Conservation (phyloP, 139 green algal genomes). For the Microglena sp. region DNA sequence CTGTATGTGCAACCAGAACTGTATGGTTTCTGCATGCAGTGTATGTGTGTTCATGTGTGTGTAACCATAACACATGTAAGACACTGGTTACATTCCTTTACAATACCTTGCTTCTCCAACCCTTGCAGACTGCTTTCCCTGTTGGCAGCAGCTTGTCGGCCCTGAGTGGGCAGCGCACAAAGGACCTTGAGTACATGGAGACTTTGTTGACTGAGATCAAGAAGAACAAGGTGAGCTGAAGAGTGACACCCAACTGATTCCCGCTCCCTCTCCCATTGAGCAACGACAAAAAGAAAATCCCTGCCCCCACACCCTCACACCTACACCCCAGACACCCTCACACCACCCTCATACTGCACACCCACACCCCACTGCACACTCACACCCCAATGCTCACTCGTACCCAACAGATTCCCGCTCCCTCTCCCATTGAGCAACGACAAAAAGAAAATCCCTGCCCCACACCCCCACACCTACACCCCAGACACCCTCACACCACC, state of each 20-base stretch:
- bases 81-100: too few relatives aligned
- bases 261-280: not conserved
- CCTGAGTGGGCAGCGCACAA: not conserved
- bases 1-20: too few relatives aligned
- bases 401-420: not conserved
- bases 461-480: not conserved
- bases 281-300: not conserved
- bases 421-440: not conserved
- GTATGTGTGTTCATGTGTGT: too few relatives aligned
- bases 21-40: too few relatives aligned
- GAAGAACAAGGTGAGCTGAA: constrained; percentile 4
- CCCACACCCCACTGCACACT: not conserved
- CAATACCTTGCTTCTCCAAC: not conserved
- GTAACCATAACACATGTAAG: too few relatives aligned
- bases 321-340: not conserved
- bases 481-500: not conserved
- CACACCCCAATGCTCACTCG: not conserved
- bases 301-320: not conserved
- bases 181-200: constrained; percentile 66
- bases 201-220: constrained; percentile 75
- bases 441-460: not conserved
- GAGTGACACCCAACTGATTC: not conserved
- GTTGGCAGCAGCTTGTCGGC: constrained; percentile 19
- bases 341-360: not conserved
- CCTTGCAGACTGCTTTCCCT: constrained; percentile 20